Conservation (phyloP, 1,284 basidiomycete species). For the Leccinum idahoense region DNA sequence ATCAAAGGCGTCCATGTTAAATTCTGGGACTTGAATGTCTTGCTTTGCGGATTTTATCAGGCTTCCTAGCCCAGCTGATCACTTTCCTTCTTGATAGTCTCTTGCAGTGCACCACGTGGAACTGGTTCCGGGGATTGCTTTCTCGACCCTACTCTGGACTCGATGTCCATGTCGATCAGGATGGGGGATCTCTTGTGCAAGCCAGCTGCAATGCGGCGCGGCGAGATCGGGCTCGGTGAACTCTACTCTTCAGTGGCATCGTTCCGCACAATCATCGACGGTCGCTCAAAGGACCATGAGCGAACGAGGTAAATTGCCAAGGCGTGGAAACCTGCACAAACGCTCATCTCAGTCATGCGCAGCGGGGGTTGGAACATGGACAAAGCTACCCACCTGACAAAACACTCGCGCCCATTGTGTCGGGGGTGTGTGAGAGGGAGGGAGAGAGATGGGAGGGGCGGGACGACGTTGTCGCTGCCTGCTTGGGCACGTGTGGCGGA, state of each 20-base stretch:
- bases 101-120: conserved; percentile 22
- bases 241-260: neutral
- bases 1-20: conserved; percentile 70
- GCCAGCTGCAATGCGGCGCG: conserved; percentile 49
- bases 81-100: conserved; percentile 42
- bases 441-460: too few relatives aligned
- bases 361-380: neutral
- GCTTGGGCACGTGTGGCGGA: too few relatives aligned
- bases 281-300: conserved; percentile 87
- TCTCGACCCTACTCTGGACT: conserved; percentile 56
- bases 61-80: conserved; percentile 71
- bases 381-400: conserved; percentile 80
- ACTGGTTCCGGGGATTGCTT: conserved; percentile 42
- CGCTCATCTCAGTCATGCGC: conserved; percentile 3
- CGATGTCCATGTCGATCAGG: conserved; percentile 84
- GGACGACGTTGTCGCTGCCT: too few relatives aligned
- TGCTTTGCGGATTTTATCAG: conserved; percentile 86
- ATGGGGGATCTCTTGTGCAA: conserved; percentile 65
- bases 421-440: too few relatives aligned
- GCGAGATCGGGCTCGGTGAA: conserved; percentile 38
- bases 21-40: conserved; percentile 79
- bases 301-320: conserved; percentile 82
- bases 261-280: conserved; percentile 35
- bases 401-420: conserved; percentile 85
- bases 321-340: conserved; percentile 76